phyloP scores from a whole-genome alignment of 2,329 filamentous ascomycete genomes.

The Paecilomyces sp. region DNA sequence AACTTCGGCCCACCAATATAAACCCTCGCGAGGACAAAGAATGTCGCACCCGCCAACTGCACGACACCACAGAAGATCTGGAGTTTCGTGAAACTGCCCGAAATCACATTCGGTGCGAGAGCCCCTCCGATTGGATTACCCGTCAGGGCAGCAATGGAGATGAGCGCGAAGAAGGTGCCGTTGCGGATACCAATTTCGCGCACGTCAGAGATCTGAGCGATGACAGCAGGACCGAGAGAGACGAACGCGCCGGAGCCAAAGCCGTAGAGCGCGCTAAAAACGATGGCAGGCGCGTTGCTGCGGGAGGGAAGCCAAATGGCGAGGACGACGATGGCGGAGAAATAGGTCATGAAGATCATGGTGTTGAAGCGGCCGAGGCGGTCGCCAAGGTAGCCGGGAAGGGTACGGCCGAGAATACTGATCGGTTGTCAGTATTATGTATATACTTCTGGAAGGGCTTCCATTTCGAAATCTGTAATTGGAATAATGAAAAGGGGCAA shows the following conservation, averaged over 20 bases:
- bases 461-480: no score
- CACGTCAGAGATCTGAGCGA: slow-evolving; percentile 64
- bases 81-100: slow-evolving; percentile 51
- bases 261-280: slow-evolving; percentile 59
- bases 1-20: slow-evolving; percentile 21
- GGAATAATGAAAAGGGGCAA: no score
- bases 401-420: slow-evolving; percentile 25
- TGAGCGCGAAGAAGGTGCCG: slow-evolving; percentile 55
- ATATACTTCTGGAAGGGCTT: no score
- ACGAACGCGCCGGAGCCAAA: slow-evolving; percentile 61
- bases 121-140: slow-evolving; percentile 63
- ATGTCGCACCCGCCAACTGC: slow-evolving; percentile 36
- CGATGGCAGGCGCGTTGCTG: slow-evolving; percentile 50
- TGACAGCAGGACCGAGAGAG: slow-evolving; percentile 53
- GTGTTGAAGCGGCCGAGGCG: slow-evolving; percentile 18
- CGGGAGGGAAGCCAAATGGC: slow-evolving; percentile 47
- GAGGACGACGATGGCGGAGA: slow-evolving; percentile 42
- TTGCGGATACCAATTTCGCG: slow-evolving; percentile 60
- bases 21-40: slow-evolving; percentile 32
- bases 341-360: slow-evolving; percentile 12
- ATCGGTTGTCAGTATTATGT: not conserved
- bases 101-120: slow-evolving; percentile 42
- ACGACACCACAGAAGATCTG: slow-evolving; percentile 60
- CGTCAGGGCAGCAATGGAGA: slow-evolving; percentile 56
- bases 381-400: slow-evolving; percentile 24